Evolutionary conservation across 2,329 filamentous ascomycete species (phyloP), one percentile per base, ranked within the genome.

Genomic region (Scleromitrula shiraiana): DNA sequence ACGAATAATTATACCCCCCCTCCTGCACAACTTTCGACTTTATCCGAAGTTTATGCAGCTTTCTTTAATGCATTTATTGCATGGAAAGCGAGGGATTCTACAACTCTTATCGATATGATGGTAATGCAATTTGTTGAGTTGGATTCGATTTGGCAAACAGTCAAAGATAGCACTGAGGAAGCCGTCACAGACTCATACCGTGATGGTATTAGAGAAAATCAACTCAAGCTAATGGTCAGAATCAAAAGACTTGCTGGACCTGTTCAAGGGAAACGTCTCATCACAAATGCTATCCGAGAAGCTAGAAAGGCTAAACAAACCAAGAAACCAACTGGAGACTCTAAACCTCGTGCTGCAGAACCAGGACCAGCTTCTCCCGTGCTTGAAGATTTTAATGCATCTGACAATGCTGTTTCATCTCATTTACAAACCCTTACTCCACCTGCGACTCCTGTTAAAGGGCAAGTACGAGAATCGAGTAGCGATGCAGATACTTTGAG

Each of bases 111-210:
- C 44, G 84, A 90, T 58, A 83, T 88, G 47, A 90, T 93, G 86
- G 74, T 91, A n/a, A 76, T 87, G 59, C 85, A 88, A 55, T 90
- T 91, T 64, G 85, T 90, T 15, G 86, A 89, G 62, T 75, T 93
- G 2, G 87, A 93, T 60, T 83, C 83, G 29, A 91, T 91, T 40
- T 85, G 85, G 73, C 84, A 89, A 62, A 86, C 83, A 2, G 85
- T 93, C 62, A 89, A 88, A 64, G 82, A 88, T 58, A 82, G 82
- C 44, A 85, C 80, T 0, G 81, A 86, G 40, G 80, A 83, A 32
- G 78, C 81, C 14, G 85, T 88, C 2, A 78, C 84, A 1, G 79
- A 78, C 15, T 79, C 88, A n/a, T 91, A 90, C 61, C 79, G 81
- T 29, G 77, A 88, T 59, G 88, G 86, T 51, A 89, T 91, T 54